Conservation (phyloP, 208 protist genomes). For the Lotmaria passim region DNA sequence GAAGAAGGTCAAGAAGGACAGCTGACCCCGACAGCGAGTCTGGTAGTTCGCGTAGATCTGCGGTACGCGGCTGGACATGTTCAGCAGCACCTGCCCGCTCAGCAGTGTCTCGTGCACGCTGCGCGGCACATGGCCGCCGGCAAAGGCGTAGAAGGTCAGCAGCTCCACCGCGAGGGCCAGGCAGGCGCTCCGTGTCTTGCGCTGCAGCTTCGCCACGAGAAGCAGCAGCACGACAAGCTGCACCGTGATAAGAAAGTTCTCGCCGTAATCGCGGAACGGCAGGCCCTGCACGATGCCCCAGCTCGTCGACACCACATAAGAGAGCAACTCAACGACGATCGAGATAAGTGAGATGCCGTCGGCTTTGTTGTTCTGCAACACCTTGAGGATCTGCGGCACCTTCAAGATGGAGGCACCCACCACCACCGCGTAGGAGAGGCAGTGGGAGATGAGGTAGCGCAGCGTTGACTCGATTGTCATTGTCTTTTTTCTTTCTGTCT, state of each 20-base stretch:
- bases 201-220: conserved; percentile 67
- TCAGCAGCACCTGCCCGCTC: conserved; percentile 68
- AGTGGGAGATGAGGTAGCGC: conserved; percentile 61
- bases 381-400: conserved; percentile 86
- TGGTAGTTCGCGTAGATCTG: conserved; percentile 79
- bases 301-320: conserved; percentile 80
- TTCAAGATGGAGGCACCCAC: conserved; percentile 83
- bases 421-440: conserved; percentile 84
- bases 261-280: conserved; percentile 77
- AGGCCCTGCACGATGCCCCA: conserved; percentile 77
- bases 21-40: conserved; percentile 68
- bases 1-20: conserved; percentile 89
- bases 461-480: conserved; percentile 39
- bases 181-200: conserved; percentile 36
- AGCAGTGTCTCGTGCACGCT: conserved; percentile 62
- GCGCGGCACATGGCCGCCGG: conserved; percentile 46
- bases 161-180: conserved; percentile 42
- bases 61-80: conserved; percentile 73
- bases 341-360: conserved; percentile 75
- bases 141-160: conserved; percentile 41
- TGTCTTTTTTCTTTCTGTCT: not conserved
- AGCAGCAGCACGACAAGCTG: conserved; percentile 71
- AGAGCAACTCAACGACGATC: conserved; percentile 70
- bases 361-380: conserved; percentile 52
- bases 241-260: conserved; percentile 80